Evolutionary conservation across 192 early-diverging fungal species (phyloP).

Genomic region (Spizellomyces punctatus): DNA sequence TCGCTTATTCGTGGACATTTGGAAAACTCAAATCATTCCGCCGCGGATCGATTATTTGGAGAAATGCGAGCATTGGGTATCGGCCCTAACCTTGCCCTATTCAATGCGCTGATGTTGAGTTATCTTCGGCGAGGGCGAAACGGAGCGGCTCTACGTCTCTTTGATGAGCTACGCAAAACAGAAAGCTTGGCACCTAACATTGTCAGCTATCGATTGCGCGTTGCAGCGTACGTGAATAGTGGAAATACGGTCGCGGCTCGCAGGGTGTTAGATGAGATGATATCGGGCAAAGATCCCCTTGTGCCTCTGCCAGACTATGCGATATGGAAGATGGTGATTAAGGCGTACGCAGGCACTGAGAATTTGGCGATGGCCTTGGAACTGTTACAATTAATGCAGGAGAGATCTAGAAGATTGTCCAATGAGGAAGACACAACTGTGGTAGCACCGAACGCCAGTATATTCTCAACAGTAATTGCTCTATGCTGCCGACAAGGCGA

Average conservation of each 20-base stretch:
- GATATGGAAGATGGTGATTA: slow-evolving; percentile 12
- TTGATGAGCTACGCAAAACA: slow-evolving; percentile 4
- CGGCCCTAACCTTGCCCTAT: slow-evolving; percentile 8
- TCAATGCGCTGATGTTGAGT: slow-evolving; percentile 17
- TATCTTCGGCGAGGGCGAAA: slow-evolving; percentile 10
- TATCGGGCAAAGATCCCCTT: not conserved
- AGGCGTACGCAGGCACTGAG: slow-evolving; percentile 1
- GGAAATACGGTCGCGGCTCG: slow-evolving; percentile 1
- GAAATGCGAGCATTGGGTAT: slow-evolving; percentile 18
- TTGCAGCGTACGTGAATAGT: slow-evolving; percentile 17
- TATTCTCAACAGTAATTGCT: no score
- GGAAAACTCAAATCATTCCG: not conserved
- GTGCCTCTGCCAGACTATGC: slow-evolving; percentile 18
- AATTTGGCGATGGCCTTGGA: not conserved
- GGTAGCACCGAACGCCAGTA: no score
- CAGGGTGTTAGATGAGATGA: slow-evolving; percentile 12
- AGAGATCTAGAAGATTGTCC: no score
- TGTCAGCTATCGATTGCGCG: slow-evolving; percentile 13
- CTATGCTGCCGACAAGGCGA: no score
- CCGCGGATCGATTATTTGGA: slow-evolving; percentile 13
- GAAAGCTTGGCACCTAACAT: slow-evolving; percentile 8
- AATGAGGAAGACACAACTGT: no score
- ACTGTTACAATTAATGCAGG: no score
- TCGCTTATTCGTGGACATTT: slow-evolving; percentile 23
- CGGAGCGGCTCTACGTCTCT: slow-evolving; percentile 15